These are phyloP conservation scores for Camptophora hylomeconis DNA, from an alignment of 2,329 filamentous ascomycete genomes.

Conservation along the genomic window DNA sequence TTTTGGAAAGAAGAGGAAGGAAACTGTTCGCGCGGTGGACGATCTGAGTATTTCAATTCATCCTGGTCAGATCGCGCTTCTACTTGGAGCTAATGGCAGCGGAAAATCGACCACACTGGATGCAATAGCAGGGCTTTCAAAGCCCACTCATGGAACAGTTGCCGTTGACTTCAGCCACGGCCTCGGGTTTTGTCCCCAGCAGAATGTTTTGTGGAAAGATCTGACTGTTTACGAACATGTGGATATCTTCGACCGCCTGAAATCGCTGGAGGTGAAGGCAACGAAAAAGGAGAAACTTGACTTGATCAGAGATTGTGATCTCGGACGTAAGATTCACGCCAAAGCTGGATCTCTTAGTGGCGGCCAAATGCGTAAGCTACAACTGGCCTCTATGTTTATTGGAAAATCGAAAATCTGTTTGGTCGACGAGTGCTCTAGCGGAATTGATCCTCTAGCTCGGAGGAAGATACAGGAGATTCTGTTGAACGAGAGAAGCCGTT, in stretches of 20 bases:
- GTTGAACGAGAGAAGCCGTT: constrained; percentile 66
- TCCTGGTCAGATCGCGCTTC: constrained; percentile 70
- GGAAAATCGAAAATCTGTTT: constrained; percentile 77
- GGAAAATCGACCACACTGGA: constrained; percentile 86
- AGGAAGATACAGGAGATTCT: constrained; percentile 90
- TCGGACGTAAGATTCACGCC: constrained; percentile 59
- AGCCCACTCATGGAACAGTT: constrained; percentile 63
- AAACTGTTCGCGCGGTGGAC: constrained; percentile 67
- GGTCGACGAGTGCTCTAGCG: constrained; percentile 79
- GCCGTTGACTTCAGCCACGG: constrained; percentile 65
- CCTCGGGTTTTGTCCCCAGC: constrained; percentile 78
- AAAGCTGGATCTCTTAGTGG: constrained; percentile 66
- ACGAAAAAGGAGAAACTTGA: constrained; percentile 12
- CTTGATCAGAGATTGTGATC: too few relatives aligned
- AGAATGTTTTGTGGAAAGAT: constrained; percentile 87
- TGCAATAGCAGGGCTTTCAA: constrained; percentile 71
- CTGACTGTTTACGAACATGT: constrained; percentile 79
- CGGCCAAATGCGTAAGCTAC: constrained; percentile 80
- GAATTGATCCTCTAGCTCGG: constrained; percentile 70
- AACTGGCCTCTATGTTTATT: constrained; percentile 86
- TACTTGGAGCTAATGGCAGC: constrained; percentile 79
- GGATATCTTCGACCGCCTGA: constrained; percentile 68
- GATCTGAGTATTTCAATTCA: constrained; percentile 58
- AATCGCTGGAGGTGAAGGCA: constrained; percentile 33
- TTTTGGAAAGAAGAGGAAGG: constrained; percentile 40